Percentiles rank a stretch among this genome's conserved stretches.
Conservation (phyloP, 495 filamentous ascomycete species). For the Beverwykella pulmonaria region DNA sequence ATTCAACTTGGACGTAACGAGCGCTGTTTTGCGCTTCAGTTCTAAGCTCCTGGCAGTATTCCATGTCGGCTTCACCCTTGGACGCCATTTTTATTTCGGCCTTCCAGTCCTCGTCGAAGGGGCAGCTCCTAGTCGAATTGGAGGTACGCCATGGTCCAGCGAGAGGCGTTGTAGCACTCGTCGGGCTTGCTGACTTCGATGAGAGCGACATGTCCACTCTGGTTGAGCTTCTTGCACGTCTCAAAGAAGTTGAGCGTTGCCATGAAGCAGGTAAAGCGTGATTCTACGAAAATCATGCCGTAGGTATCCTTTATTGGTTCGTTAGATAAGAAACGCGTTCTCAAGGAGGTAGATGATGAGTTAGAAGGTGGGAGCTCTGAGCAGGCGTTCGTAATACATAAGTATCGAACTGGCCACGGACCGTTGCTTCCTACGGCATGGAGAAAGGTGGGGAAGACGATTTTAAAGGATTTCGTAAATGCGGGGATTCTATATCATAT, state of each 20-base stretch:
- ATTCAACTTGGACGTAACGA: neutral
- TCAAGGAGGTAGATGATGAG: no score
- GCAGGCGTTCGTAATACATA: no score
- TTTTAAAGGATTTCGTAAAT: no score
- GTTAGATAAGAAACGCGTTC: no score
- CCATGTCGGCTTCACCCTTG: conserved; percentile 26
- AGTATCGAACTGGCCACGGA: no score
- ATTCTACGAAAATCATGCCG: conserved; percentile 39
- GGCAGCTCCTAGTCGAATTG: conserved; percentile 37
- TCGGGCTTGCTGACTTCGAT: conserved; percentile 39
- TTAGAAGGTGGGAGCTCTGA: no score
- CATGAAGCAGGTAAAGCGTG: conserved; percentile 41
- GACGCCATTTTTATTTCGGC: conserved; percentile 38
- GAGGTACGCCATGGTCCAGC: conserved; percentile 44
- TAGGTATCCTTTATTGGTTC: conserved; percentile 16
- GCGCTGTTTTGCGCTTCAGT: conserved; percentile 13
- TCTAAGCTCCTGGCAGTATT: conserved; percentile 38
- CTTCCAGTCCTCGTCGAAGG: conserved; percentile 40
- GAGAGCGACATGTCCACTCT: conserved; percentile 36
- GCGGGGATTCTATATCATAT: no score
- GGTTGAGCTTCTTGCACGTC: conserved; percentile 30
- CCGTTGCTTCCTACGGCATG: no score
- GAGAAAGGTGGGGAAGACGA: no score
- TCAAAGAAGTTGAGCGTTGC: conserved; percentile 39
- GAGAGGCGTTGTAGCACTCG: conserved; percentile 37